Evolutionary conservation across 208 protist genomes (phyloP), one percentile per base, ranked within the genome.

Genomic region (Crithidia mellificae): DNA sequence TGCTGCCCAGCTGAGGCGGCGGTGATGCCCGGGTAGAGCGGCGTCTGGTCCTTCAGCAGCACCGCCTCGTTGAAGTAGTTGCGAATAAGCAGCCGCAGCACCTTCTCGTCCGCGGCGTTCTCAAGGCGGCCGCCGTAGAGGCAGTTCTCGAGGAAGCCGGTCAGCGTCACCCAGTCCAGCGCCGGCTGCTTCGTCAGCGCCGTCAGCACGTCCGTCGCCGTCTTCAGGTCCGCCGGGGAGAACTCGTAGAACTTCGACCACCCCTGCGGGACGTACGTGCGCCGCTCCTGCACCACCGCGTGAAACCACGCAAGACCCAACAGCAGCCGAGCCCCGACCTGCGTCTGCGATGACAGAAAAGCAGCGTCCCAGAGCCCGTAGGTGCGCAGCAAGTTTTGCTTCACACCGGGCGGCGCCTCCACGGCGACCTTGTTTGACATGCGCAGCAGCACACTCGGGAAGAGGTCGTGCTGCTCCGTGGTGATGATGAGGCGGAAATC

Each of bases 241-340:
- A 99, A 99, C 72, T 99, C 98, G 88, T 99, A 99, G 66, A 91
- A 98, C 83, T 98, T 98, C 50, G 90, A 88, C 96, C 97, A 99
- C 36, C 97, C 98, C 72, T 99, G 98, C 15, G 98, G 98, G 49
- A 98, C 92, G 78, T 96, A 99, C 15, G 84, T 96, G 47, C 97
- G 88, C n/a, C 98, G 87, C 77, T 99, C 97, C 80, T 98, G 96
- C 64, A 98, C 74, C 12, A 99, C 61, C 8, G 95, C 94, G 77
- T 99, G 98, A 67, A 99, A 98, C 91, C 93, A 99, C 15, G 96
- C 91, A 9, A 98, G 83, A 11, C 91, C 84, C 71, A 99, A 97
- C 0, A 98, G 84, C 50, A 98, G 72, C 78, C 89, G 87, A 25
- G 88, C 77, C 0, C 72, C 72, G 19, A 47, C 55, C 20, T 57